Conservation (phyloP, 495 filamentous ascomycete genomes). For the Tetracladium marchalianum region DNA sequence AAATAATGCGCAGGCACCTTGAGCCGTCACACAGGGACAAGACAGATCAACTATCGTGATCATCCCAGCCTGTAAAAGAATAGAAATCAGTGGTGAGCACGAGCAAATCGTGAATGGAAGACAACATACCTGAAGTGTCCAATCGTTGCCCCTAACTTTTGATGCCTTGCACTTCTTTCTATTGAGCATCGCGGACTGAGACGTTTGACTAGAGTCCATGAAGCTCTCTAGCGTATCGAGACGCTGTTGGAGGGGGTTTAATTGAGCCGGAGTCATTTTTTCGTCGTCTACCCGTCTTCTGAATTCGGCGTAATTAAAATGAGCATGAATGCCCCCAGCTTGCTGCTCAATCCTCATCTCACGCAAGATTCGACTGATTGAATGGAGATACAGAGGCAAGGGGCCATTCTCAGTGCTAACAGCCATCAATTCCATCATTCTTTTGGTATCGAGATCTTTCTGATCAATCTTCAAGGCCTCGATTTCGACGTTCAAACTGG, state of each 20-base stretch:
- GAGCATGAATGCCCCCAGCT: constrained; percentile 4
- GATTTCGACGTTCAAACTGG: constrained; percentile 34
- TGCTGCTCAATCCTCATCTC: constrained; percentile 44
- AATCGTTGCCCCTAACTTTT: constrained; percentile 26
- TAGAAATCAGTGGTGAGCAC: constrained; percentile 31
- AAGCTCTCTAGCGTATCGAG: constrained; percentile 50
- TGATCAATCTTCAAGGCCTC: constrained; percentile 46
- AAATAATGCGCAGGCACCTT: constrained; percentile 58
- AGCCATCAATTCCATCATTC: constrained; percentile 62
- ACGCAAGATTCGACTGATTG: constrained; percentile 45
- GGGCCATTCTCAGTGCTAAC: constrained; percentile 31
- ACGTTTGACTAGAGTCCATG: constrained; percentile 24
- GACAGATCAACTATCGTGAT: constrained; percentile 69
- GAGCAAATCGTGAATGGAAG: neutral
- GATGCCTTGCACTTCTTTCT: neutral
- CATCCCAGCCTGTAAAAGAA: constrained; percentile 33
- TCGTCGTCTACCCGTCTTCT: no score
- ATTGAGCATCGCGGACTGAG: neutral
- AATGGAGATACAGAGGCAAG: constrained; percentile 55
- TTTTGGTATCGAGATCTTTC: constrained; percentile 48
- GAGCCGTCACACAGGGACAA: constrained; percentile 56
- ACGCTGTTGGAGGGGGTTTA: constrained; percentile 41
- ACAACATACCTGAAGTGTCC: constrained; percentile 5
- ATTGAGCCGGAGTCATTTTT: constrained; percentile 40
- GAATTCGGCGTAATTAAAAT: constrained; percentile 49